Evolutionary conservation across 352 stramenopile species (phyloP).

Genomic region (Phytophthora vignae): DNA sequence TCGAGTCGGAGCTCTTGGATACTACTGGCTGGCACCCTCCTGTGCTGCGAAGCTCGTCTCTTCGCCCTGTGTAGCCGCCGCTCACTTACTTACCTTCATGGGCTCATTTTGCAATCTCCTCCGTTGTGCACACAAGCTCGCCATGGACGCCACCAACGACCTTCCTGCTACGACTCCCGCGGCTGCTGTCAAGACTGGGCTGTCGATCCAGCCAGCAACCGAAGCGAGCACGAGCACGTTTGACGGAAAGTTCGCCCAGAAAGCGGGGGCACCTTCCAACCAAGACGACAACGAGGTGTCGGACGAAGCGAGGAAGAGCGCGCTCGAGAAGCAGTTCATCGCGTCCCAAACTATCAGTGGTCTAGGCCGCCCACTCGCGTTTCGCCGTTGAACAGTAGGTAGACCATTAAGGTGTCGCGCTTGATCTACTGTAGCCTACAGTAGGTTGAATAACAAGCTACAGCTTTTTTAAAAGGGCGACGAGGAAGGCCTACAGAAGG

Average conservation of each 20-base stretch:
- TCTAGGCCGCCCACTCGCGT: not conserved
- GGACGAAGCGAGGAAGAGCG: conserved; percentile 7
- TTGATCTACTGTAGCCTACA: not conserved
- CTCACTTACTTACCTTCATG: not conserved
- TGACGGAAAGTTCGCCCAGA: conserved; percentile 8
- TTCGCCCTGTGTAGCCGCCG: not conserved
- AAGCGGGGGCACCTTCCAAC: conserved; percentile 5
- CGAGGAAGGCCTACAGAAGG: too few species aligned
- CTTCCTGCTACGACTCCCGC: not conserved
- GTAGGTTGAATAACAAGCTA: too few species aligned
- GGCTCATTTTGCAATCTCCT: conserved; percentile 10
- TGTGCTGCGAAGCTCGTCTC: not conserved
- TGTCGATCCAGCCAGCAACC: conserved; percentile 6
- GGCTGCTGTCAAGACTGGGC: not conserved
- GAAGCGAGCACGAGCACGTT: not conserved
- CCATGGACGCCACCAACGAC: conserved; percentile 6
- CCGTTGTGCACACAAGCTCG: not conserved
- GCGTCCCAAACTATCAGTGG: conserved; percentile 6
- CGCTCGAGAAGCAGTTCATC: conserved; percentile 14
- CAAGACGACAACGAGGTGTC: conserved; percentile 1
- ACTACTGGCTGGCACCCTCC: too few species aligned
- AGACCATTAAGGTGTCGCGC: too few species aligned
- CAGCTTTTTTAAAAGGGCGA: too few species aligned
- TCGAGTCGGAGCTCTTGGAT: not conserved
- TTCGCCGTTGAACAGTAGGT: conserved; percentile 5